Evolutionary conservation across 2,329 filamentous ascomycete species (phyloP).

Genomic region (Penicillium concentricum): DNA sequence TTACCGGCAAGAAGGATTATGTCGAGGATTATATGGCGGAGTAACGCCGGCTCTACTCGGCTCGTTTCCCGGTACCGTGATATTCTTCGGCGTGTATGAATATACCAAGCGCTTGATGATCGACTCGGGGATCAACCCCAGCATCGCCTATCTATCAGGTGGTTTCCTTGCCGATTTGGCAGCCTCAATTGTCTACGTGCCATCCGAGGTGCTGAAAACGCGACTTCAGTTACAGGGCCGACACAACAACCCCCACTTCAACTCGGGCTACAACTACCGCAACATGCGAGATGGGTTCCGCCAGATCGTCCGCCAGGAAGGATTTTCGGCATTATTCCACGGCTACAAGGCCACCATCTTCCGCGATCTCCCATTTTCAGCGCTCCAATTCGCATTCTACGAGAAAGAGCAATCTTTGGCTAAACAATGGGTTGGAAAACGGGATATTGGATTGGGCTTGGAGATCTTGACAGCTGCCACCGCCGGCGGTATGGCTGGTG

Average conservation of each 20-base stretch:
- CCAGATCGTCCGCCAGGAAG: slow-evolving; percentile 81
- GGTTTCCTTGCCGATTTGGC: slow-evolving; percentile 92
- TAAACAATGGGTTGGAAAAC: slow-evolving; percentile 71
- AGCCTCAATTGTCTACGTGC: slow-evolving; percentile 90
- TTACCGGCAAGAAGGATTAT: slow-evolving; percentile 83
- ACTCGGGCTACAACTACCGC: slow-evolving; percentile 94
- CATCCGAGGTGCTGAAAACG: slow-evolving; percentile 97
- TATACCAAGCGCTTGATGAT: slow-evolving; percentile 88
- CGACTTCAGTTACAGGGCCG: slow-evolving; percentile 90
- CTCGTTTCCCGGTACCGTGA: slow-evolving; percentile 87
- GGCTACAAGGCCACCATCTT: slow-evolving; percentile 97
- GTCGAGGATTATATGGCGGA: slow-evolving; percentile 86
- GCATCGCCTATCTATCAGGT: slow-evolving; percentile 79
- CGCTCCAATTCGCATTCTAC: slow-evolving; percentile 96
- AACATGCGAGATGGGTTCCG: slow-evolving; percentile 78
- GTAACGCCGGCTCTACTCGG: slow-evolving; percentile 87
- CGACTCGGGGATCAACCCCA: slow-evolving; percentile 76
- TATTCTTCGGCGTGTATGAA: slow-evolving; percentile 97
- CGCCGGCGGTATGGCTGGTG: slow-evolving; percentile 88
- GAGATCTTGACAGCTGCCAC: slow-evolving; percentile 87
- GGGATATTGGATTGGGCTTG: slow-evolving; percentile 79
- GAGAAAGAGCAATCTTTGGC: slow-evolving; percentile 88
- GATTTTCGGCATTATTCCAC: slow-evolving; percentile 81
- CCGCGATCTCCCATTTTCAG: slow-evolving; percentile 92
- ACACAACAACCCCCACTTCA: slow-evolving; percentile 91